These are phyloP conservation scores for Ogataea parapolymorpha DNA, from an alignment of 805 yeast genomes.

Conservation along the genomic window DNA sequence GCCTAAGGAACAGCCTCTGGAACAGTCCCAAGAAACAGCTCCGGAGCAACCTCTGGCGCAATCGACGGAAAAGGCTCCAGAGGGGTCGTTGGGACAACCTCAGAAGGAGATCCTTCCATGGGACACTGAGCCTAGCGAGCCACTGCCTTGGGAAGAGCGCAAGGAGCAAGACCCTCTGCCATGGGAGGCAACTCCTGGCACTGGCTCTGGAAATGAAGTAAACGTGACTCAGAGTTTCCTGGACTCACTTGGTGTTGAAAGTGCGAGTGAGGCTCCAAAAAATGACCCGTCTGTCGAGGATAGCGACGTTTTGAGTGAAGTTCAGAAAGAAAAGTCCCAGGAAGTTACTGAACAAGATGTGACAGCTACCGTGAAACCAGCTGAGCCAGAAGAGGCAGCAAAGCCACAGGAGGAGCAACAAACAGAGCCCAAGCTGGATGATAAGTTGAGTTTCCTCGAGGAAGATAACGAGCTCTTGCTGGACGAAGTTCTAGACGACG, in stretches of 20 bases:
- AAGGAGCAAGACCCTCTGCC: slow-evolving; percentile 1
- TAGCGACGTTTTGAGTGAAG: background rate
- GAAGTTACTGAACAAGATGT: no score
- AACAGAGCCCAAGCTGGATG: slow-evolving; percentile 24
- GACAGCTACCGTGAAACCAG: no score
- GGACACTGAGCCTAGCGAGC: slow-evolving; percentile 3
- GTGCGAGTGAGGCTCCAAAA: no score
- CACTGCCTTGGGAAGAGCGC: slow-evolving; percentile 5
- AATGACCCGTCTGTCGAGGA: no score
- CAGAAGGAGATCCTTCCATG: slow-evolving; percentile 1
- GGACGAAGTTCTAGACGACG: slow-evolving; percentile 39
- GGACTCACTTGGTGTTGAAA: background rate
- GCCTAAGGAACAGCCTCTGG: background rate
- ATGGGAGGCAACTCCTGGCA: background rate
- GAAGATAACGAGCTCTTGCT: slow-evolving; percentile 42
- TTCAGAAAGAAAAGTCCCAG: background rate
- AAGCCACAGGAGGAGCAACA: no score
- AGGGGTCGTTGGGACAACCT: background rate
- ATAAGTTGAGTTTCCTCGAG: slow-evolving; percentile 41
- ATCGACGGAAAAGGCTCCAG: background rate
- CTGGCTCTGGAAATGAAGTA: no score
- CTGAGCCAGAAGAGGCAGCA: no score
- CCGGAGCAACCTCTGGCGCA: background rate
- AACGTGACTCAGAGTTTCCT: background rate
- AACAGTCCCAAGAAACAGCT: background rate